Evolutionary conservation across 176 grass and related monocot species (phyloP), one percentile per base, ranked within the genome.

Genomic region (Ensete glaucum): DNA sequence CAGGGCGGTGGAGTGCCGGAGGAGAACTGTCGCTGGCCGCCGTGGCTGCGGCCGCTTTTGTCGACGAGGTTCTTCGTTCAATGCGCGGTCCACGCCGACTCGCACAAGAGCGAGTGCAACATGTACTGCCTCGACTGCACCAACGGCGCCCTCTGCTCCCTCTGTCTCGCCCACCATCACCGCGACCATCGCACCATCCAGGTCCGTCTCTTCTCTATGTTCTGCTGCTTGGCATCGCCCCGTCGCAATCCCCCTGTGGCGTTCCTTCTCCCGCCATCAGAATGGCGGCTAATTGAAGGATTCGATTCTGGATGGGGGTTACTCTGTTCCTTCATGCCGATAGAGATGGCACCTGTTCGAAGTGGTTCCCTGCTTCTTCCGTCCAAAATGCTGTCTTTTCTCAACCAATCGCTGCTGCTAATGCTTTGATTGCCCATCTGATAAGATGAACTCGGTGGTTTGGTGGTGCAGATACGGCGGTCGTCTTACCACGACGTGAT

Each of bases 401-500:
- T 43, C 34, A 43, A 43, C 6, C 34, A 43, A 43, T 43, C 34
- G 34, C 34, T 6, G 34, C 34, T 43, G 34, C 34, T 43, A 5
- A 43, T 6, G 24, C 24, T 25, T 25, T 25, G 24, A 25, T 25
- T 25, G 24, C 24, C 24, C 24, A 25, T 25, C 1, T 25, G 24
- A 25, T 25, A 25, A 25, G 24, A 25, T 25, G 24, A 25, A 25
- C 24, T 25, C 24, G 4, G 34, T 43, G 34, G 34, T 43, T 43
- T 43, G 51, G 58, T 10, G 55, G 10, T 76, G 65, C 81, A 97
- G 96, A 94, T 99, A 67, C 83, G 96, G 83, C 62, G 88, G 86
- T 99, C 96, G 60, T 95, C 96, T 9, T 99, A 99, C 88, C 96
- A 99, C 78, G 96, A 99, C 65, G 96, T 99, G 86, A 91, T 99